Evolutionary conservation across 148 eudicot species (phyloP), one percentile per base, ranked within the genome.

Genomic region (Cornus florida): DNA sequence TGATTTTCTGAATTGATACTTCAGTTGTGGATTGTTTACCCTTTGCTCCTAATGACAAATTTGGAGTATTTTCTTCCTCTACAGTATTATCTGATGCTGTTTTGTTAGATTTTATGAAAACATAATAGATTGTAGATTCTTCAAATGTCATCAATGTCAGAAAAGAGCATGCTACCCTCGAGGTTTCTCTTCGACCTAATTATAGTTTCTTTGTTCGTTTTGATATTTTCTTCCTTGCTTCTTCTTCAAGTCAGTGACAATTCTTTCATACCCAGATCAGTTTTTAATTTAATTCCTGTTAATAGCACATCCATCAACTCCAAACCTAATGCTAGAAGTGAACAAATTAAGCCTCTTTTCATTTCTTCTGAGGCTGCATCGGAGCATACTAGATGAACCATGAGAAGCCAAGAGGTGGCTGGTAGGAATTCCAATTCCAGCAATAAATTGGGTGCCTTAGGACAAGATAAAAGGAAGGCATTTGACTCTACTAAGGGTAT

Each of bases 401-500:
- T 74, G 38, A 77, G 65, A 68, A 64, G 24, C 76, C 72, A 23
- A 17, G 71, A 77, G 50, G 75, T 77, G 20, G 39, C 78, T 82
- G 23, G 10, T 80, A 67, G 16, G 66, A 70, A 7, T 75, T 38
- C 81, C 4, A 12, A 13, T 70, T 71, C 59, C 10, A 43, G 46
- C 17, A 71, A 83, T 56, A 72, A 68, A 10, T 20, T 14, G 10
- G 69, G 53, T 72, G 73, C 67, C 72, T 69, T n/a, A n/a, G n/a
- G n/a, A n/a, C n/a, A n/a, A n/a, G n/a, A 65, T 31, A 23, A 57
- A 9, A 69, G 23, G n/a, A 71, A 70, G 32, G 73, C 0, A 0
- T 91, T 95, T 79, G 81, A 86, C 70, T 76, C 75, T 77, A 62
- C 90, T 97, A 28, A 91, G 81, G 80, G 88, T 94, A n/a, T 97